Percentiles rank a stretch among this genome's conserved stretches.
phyloP scores from a whole-genome alignment of 2,329 filamentous ascomycete genomes.

The Elsinoe necatrix region DNA sequence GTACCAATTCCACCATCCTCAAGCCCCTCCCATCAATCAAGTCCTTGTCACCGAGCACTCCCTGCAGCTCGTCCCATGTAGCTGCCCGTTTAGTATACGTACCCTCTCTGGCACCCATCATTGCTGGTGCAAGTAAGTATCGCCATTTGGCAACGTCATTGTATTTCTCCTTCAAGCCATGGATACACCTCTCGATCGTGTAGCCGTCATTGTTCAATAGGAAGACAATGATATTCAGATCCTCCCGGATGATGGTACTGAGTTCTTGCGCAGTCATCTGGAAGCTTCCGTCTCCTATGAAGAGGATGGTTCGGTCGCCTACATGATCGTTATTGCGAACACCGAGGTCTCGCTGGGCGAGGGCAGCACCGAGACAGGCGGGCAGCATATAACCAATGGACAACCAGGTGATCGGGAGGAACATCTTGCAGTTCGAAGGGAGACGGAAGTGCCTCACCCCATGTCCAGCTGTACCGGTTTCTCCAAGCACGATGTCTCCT shows the following conservation, averaged over 20 bases:
- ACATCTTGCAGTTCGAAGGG: slow-evolving; percentile 50
- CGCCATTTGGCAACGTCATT: slow-evolving; percentile 75
- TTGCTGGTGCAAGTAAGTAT: slow-evolving; percentile 54
- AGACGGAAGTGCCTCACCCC: slow-evolving; percentile 46
- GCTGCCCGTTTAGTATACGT: slow-evolving; percentile 58
- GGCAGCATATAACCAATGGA: slow-evolving; percentile 27
- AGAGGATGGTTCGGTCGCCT: slow-evolving; percentile 51
- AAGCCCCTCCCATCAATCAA: slow-evolving; percentile 37
- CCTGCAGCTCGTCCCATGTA: slow-evolving; percentile 59
- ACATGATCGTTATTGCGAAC: slow-evolving; percentile 28
- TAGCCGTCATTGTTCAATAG: slow-evolving; percentile 42
- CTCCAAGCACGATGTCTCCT: slow-evolving; percentile 24
- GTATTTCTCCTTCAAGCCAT: slow-evolving; percentile 47
- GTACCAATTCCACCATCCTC: slow-evolving; percentile 16
- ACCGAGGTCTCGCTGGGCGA: slow-evolving; percentile 27
- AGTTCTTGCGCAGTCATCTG: slow-evolving; percentile 61
- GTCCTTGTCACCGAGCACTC: slow-evolving; percentile 53
- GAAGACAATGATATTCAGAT: slow-evolving; percentile 32
- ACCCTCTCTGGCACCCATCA: slow-evolving; percentile 56
- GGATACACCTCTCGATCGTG: slow-evolving; percentile 40
- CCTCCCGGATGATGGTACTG: slow-evolving; percentile 49
- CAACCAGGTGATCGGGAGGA: slow-evolving; percentile 36
- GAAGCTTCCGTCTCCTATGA: slow-evolving; percentile 79
- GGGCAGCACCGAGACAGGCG: slow-evolving; percentile 22
- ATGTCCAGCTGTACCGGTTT: slow-evolving; percentile 34